Conservation (phyloP, 1,284 basidiomycete species). For the Tilletia caries region DNA sequence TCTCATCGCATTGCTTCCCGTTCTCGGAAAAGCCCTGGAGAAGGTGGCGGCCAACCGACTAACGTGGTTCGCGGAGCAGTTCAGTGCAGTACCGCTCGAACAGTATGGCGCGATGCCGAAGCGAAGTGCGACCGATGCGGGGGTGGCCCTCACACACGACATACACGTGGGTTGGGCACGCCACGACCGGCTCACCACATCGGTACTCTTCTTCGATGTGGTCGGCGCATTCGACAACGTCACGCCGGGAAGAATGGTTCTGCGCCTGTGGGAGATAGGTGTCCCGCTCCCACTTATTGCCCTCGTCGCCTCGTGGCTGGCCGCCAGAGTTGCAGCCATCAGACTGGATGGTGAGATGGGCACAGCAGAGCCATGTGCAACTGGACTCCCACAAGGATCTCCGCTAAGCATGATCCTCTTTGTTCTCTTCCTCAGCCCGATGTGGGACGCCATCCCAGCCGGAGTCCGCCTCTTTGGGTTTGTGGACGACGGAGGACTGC, state of each 20-base stretch:
- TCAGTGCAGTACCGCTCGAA: neutral
- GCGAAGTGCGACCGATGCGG: neutral
- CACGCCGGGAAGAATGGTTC: neutral
- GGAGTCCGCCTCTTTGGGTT: constrained; percentile 5
- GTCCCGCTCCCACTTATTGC: neutral
- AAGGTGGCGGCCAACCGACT: neutral
- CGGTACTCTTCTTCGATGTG: constrained; percentile 2
- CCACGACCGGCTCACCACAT: neutral
- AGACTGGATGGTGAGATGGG: neutral
- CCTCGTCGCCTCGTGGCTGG: neutral
- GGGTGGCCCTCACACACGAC: neutral
- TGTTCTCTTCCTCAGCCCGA: neutral
- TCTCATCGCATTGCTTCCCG: constrained; percentile 3
- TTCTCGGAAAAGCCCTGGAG: neutral
- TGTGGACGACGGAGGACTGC: neutral
- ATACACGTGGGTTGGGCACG: constrained; percentile 7
- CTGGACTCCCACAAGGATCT: constrained; percentile 5
- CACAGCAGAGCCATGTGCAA: neutral
- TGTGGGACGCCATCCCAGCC: neutral
- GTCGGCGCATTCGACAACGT: constrained; percentile 10
- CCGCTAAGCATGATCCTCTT: constrained; percentile 1
- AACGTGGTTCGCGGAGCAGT: neutral
- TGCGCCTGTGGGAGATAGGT: neutral
- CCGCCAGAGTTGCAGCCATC: neutral
- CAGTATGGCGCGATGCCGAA: constrained; percentile 8